Conservation (phyloP, 306 rosid species). For the Pachyrhizus erosus region DNA sequence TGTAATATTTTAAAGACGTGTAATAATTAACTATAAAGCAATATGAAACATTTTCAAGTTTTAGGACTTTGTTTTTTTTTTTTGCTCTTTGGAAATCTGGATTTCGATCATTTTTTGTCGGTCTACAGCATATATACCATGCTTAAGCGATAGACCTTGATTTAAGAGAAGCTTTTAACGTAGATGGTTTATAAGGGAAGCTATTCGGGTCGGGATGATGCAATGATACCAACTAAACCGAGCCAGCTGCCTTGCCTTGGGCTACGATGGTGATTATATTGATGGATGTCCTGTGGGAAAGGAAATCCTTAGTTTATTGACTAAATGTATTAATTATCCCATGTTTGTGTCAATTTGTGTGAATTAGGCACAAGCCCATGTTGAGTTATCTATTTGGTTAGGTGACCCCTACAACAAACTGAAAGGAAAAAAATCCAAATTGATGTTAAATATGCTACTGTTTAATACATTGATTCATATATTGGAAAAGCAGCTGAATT, state of each 20-base stretch:
- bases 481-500: not conserved
- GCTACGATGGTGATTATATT: not conserved
- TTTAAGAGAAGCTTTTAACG: not conserved
- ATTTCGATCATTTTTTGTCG: not conserved
- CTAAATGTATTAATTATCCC: not conserved
- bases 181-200: not conserved
- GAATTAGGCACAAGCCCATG: not conserved
- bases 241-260: not conserved
- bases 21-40: not conserved
- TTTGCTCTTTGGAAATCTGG: not conserved
- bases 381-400: not conserved
- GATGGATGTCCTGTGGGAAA: not conserved
- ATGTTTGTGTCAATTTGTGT: not conserved
- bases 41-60: not conserved
- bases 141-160: not conserved
- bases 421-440: not conserved
- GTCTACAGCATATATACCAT: not conserved
- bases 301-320: not conserved
- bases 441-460: not conserved
- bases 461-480: not conserved
- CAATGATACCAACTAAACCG: not conserved
- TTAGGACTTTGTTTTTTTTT: not conserved
- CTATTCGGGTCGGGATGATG: not conserved
- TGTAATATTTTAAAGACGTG: too few species aligned
- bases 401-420: not conserved